Evolutionary conservation across 768 basidiomycete species (phyloP).

Genomic region (Pleurotus ostreatus): DNA sequence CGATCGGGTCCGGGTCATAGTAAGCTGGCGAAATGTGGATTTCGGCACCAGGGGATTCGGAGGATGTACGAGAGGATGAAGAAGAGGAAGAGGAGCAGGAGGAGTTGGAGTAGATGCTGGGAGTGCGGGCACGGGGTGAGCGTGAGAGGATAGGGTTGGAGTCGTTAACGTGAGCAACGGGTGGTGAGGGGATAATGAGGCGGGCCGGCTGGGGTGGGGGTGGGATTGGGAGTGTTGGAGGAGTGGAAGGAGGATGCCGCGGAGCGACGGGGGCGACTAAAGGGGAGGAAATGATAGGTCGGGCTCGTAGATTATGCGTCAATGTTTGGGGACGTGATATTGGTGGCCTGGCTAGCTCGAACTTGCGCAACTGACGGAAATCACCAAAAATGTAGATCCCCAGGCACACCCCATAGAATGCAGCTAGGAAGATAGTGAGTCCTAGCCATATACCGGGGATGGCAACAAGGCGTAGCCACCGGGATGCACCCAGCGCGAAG

Average conservation of each 20-base stretch:
- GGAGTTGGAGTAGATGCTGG: conserved; percentile 11
- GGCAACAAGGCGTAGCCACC: conserved; percentile 57
- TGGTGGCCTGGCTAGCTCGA: conserved; percentile 69
- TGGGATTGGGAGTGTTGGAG: conserved; percentile 12
- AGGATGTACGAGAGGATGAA: conserved; percentile 19
- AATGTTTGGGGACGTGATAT: conserved; percentile 49
- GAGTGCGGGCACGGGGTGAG: conserved; percentile 14
- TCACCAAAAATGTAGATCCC: conserved; percentile 81
- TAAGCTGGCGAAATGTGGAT: conserved; percentile 22
- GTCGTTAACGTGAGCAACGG: conserved; percentile 20
- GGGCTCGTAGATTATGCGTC: conserved; percentile 17
- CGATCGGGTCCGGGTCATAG: conserved; percentile 20
- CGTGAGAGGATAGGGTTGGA: conserved; percentile 17
- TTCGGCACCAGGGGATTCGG: conserved; percentile 11
- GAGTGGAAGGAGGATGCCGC: neutral
- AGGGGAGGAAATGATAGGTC: conserved; percentile 16
- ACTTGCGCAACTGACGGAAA: conserved; percentile 70
- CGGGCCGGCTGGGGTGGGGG: conserved; percentile 17
- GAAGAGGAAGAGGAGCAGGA: conserved; percentile 16
- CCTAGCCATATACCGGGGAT: conserved; percentile 73
- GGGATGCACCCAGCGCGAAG: conserved; percentile 40
- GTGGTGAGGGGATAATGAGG: conserved; percentile 25
- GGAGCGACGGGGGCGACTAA: conserved; percentile 8
- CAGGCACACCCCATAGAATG: conserved; percentile 63
- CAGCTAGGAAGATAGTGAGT: conserved; percentile 54